These are phyloP conservation scores for Colletotrichum tanaceti DNA, from an alignment of 2,329 filamentous ascomycete genomes.

Conservation along the genomic window DNA sequence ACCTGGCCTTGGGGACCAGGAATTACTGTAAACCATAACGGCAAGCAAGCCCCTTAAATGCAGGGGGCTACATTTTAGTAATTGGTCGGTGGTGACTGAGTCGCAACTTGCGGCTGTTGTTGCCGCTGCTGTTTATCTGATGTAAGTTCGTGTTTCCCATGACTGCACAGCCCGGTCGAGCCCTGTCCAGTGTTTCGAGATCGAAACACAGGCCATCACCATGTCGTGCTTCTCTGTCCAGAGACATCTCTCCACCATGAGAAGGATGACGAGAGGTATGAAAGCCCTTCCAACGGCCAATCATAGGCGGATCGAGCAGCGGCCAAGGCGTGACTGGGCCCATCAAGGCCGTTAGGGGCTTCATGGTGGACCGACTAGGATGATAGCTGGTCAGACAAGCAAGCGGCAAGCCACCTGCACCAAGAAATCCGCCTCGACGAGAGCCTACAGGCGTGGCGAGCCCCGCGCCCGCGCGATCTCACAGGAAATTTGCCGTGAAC, in stretches of 20 bases:
- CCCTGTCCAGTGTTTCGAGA: constrained; percentile 38
- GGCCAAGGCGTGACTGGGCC: constrained; percentile 34
- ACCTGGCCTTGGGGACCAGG: constrained; percentile 3
- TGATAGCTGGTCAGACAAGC: constrained; percentile 26
- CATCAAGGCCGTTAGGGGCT: constrained; percentile 23
- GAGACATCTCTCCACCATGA: constrained; percentile 22
- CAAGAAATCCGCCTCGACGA: constrained; percentile 32
- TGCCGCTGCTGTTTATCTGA: constrained; percentile 30
- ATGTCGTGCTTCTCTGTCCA: constrained; percentile 29
- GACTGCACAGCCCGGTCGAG: constrained; percentile 36
- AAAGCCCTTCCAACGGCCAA: constrained; percentile 24
- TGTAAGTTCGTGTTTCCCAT: constrained; percentile 37
- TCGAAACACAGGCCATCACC: constrained; percentile 40
- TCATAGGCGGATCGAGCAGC: constrained; percentile 28
- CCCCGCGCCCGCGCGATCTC: constrained; percentile 39
- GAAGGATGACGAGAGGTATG: constrained; percentile 32
- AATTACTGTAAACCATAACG: constrained; percentile 21
- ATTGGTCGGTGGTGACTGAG: constrained; percentile 26
- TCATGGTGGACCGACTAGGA: constrained; percentile 37
- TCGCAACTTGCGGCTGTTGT: constrained; percentile 6
- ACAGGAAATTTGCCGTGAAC: constrained; percentile 40
- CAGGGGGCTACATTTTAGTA: constrained; percentile 9
- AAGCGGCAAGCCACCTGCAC: constrained; percentile 39
- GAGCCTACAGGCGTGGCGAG: constrained; percentile 29
- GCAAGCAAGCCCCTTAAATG: constrained; percentile 24